phyloP scores from a whole-genome alignment of 345 rosid genomes.

The Erodium maritimum region DNA sequence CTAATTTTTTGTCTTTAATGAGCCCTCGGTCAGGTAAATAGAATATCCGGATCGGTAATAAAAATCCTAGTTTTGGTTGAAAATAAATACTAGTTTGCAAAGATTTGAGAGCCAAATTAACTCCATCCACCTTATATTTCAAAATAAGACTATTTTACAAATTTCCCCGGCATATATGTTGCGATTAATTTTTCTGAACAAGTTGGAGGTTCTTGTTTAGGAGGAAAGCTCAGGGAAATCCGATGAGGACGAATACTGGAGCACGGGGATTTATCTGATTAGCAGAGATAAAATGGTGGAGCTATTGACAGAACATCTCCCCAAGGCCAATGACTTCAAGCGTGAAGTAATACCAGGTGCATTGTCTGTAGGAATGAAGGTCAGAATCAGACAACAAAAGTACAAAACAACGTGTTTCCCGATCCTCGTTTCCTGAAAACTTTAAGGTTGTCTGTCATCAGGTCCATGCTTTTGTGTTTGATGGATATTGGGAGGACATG shows the following conservation, averaged over 20 bases:
- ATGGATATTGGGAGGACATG: slow-evolving; percentile 78
- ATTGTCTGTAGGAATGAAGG: slow-evolving; percentile 65
- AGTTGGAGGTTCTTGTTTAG: too few relatives aligned
- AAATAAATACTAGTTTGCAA: too few relatives aligned
- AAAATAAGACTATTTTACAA: too few relatives aligned
- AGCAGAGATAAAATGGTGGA: slow-evolving; percentile 40
- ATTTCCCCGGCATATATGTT: too few relatives aligned
- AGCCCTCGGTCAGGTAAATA: too few relatives aligned
- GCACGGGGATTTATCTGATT: slow-evolving; percentile 67
- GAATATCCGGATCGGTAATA: too few relatives aligned
- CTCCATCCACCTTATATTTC: too few relatives aligned
- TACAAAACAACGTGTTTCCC: neutral
- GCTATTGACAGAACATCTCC: slow-evolving; percentile 43
- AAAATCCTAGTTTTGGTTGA: too few relatives aligned
- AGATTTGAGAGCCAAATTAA: too few relatives aligned
- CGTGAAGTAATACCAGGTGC: slow-evolving; percentile 55
- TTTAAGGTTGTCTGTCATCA: slow-evolving; percentile 13
- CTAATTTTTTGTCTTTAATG: too few relatives aligned
- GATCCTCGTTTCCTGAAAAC: neutral
- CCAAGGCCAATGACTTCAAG: slow-evolving; percentile 45
- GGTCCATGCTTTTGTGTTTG: slow-evolving; percentile 55
- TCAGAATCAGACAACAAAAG: slow-evolving; percentile 20
- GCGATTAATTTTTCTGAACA: too few relatives aligned
- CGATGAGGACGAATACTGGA: slow-evolving; percentile 17
- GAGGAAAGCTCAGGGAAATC: slow-evolving; percentile 16